phyloP scores from a whole-genome alignment of 805 yeast species.

The Ogataea polymorpha region DNA sequence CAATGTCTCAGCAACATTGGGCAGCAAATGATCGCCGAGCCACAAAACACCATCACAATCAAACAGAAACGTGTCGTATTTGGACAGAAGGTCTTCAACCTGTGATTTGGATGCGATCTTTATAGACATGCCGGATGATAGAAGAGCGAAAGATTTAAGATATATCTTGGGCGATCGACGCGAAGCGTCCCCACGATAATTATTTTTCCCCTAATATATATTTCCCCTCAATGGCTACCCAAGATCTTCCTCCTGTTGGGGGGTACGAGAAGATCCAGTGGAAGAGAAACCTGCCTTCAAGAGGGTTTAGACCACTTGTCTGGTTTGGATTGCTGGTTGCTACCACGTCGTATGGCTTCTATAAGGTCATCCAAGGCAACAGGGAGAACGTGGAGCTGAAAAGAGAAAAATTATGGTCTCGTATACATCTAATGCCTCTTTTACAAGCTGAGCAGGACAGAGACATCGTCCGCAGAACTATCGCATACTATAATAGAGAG shows the following conservation, averaged over 20 bases:
- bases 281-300: slow-evolving; percentile 80
- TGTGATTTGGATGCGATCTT: slow-evolving; percentile 48
- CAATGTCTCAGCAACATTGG: slow-evolving; percentile 74
- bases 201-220: background rate
- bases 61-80: slow-evolving; percentile 82
- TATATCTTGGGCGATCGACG: slow-evolving; percentile 8
- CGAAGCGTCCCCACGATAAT: background rate
- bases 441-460: slow-evolving; percentile 82
- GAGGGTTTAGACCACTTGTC: slow-evolving; percentile 78
- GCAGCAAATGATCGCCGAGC: slow-evolving; percentile 82
- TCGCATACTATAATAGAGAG: slow-evolving; percentile 66
- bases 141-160: slow-evolving; percentile 5
- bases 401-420: slow-evolving; percentile 75
- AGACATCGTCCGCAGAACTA: slow-evolving; percentile 67
- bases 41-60: slow-evolving; percentile 98
- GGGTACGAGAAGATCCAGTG: slow-evolving; percentile 87
- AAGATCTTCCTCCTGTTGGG: slow-evolving; percentile 83
- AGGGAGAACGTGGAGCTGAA: slow-evolving; percentile 72
- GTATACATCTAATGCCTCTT: slow-evolving; percentile 69
- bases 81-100: slow-evolving; percentile 52
- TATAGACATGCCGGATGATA: slow-evolving; percentile 36
- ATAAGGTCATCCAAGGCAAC: slow-evolving; percentile 60
- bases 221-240: slow-evolving; percentile 30
- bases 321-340: slow-evolving; percentile 65
- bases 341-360: slow-evolving; percentile 69